Evolutionary conservation across 768 basidiomycete species (phyloP).

Genomic region (Psilocybe cubensis): DNA sequence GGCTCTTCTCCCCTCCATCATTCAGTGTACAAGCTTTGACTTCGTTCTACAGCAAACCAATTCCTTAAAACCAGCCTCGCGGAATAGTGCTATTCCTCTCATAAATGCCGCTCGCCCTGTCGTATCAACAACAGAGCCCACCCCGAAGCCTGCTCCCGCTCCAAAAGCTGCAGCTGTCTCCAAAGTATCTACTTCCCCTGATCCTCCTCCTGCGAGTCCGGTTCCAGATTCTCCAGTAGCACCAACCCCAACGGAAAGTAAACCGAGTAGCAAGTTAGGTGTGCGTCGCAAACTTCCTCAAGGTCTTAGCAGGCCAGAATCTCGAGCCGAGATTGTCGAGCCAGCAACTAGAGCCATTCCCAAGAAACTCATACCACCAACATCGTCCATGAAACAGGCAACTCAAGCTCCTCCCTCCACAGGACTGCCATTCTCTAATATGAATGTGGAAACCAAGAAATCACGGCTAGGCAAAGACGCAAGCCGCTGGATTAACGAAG

Average conservation of each 20-base stretch:
- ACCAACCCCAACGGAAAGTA: conserved; percentile 36
- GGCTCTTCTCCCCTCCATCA: conserved; percentile 75
- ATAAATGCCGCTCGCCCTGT: conserved; percentile 81
- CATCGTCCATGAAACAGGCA: conserved; percentile 12
- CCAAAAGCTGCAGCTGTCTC: conserved; percentile 29
- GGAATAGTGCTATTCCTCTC: conserved; percentile 79
- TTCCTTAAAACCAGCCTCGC: conserved; percentile 90
- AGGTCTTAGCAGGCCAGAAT: conserved; percentile 57
- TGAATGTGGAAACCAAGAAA: conserved; percentile 67
- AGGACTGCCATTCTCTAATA: conserved; percentile 50
- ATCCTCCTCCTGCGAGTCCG: conserved; percentile 27
- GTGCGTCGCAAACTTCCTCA: conserved; percentile 76
- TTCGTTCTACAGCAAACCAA: conserved; percentile 86
- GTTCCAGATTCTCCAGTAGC: conserved; percentile 45
- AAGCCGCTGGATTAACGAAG: conserved; percentile 84
- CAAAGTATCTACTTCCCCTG: conserved; percentile 35
- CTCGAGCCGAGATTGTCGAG: conserved; percentile 49
- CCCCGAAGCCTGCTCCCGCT: conserved; percentile 24
- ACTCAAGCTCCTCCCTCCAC: conserved; percentile 21
- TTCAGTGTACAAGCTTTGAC: conserved; percentile 78
- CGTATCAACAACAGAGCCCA: conserved; percentile 30
- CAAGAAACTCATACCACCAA: conserved; percentile 32
- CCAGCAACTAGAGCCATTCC: conserved; percentile 32
- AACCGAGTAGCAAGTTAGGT: conserved; percentile 55
- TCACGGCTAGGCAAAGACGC: conserved; percentile 74